Base-by-base conservation (phyloP, 306 rosid species). In the Fagus sylvatica region DNA sequence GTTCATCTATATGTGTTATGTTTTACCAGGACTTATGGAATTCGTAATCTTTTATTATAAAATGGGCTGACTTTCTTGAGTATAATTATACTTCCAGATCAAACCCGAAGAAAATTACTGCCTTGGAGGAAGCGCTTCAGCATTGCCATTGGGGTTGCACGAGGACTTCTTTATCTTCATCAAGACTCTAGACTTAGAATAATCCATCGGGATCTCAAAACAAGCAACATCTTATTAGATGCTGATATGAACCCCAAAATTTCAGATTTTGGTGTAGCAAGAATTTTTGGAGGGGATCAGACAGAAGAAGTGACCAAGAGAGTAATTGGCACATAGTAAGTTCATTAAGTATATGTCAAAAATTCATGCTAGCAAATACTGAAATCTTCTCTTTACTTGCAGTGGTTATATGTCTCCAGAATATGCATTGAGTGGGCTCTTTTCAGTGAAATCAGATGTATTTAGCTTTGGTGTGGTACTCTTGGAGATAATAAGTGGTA, bases 131-230 rank as follows among this genome's bases (percentile, higher is more conserved):
- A 74, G 74, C 76, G 90, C 67, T 42, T 73, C 16, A 81, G 74
- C 64, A 87, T 87, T 61, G 79, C 84, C 28, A 76, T 74, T n/a
- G 90, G 90, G 53, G 84, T 84, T 33, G 88, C 88, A 57, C 73
- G 90, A 15, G 90, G 90, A 55, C 79, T 87, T 57, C 79, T 87
- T 48, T 87, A 87, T 71, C 88, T 87, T 53, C 90, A 87, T n/a
- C 71, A 88, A 78, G 90, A 87, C 67, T 84, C 90, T 30, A 81
- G 88, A 7, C 65, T 87, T 4, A 85, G 86, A 46, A 76, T 85
- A 59, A 57, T 85, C 37, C 88, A 82, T 76, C 68, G 86, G 74
- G 87, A 86, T 60, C 61, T 86, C 17, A 86, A 83, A 74, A 81
- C 85, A 37, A 81, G 88, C 74, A 80, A 81, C 56, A 74, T 84